Evolutionary conservation across 2,329 filamentous ascomycete genomes (phyloP).

Genomic region (Ramularia endophylla): DNA sequence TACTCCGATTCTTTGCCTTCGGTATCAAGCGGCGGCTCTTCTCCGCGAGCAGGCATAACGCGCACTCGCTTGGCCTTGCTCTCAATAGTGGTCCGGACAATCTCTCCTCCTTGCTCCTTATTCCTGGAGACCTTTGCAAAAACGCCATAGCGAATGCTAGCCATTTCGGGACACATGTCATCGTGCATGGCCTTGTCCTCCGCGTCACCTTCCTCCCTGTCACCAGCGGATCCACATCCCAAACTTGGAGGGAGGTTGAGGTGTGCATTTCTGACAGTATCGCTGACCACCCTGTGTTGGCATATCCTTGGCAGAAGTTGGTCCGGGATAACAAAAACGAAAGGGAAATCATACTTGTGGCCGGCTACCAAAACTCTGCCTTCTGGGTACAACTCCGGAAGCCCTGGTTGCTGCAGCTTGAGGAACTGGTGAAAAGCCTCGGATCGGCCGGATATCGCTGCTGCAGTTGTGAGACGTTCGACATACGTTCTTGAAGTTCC

Average conservation of each 20-base stretch:
- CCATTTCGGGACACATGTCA: conserved; percentile 59
- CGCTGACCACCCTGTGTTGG: conserved; percentile 46
- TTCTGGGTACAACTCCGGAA: conserved; percentile 47
- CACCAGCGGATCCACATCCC: conserved; percentile 43
- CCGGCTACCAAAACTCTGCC: conserved; percentile 51
- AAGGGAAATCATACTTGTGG: conserved; percentile 53
- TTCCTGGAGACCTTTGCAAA: conserved; percentile 32
- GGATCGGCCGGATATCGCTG: conserved; percentile 48
- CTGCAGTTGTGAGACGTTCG: conserved; percentile 48
- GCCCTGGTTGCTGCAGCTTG: conserved; percentile 55
- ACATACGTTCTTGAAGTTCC: conserved; percentile 49
- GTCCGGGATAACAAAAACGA: conserved; percentile 58
- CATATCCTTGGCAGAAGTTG: conserved; percentile 56
- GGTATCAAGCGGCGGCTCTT: conserved; percentile 54
- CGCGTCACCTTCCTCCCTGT: conserved; percentile 30
- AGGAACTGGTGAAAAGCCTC: conserved; percentile 57
- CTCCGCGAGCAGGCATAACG: conserved; percentile 53
- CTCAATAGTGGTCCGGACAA: conserved; percentile 39
- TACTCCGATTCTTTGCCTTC: conserved; percentile 46
- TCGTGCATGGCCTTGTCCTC: conserved; percentile 47
- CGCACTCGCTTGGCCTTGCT: conserved; percentile 52
- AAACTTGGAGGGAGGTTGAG: conserved; percentile 56
- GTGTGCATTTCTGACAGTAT: conserved; percentile 51
- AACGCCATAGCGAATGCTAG: conserved; percentile 53
- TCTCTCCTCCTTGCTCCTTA: conserved; percentile 40